A percentile compares a stretch with the other conserved stretches of the same genome.
These are phyloP conservation scores for Tolypocladium pustulatum DNA, from an alignment of 2,329 filamentous ascomycete species.

Conservation along the genomic window DNA sequence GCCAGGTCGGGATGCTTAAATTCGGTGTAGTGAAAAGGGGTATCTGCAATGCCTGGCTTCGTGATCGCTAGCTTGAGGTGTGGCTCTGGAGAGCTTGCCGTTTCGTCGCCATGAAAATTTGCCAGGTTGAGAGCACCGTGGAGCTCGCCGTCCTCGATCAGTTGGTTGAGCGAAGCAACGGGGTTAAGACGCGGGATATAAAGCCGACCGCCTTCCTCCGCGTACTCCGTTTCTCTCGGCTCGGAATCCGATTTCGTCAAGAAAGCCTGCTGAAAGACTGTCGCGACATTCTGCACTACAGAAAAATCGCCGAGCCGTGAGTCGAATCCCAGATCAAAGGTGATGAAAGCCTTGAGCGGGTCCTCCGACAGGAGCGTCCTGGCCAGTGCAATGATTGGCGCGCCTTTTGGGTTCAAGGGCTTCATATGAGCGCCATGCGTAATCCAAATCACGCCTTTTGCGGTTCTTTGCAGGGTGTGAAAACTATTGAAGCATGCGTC, in stretches of 20 bases:
- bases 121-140: conserved; percentile 3
- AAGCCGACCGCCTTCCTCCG: conserved; percentile 23
- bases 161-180: conserved; percentile 26
- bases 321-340: conserved; percentile 26
- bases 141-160: conserved; percentile 27
- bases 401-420: conserved; percentile 21
- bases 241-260: conserved; percentile 3
- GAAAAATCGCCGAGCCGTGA: conserved; percentile 9
- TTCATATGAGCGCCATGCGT: conserved; percentile 30
- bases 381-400: conserved; percentile 33
- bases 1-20: conserved; percentile 10
- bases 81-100: background rate
- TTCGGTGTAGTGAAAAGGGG: conserved; percentile 14
- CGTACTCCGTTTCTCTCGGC: conserved; percentile 32
- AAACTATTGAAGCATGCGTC: conserved; percentile 28
- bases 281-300: conserved; percentile 11
- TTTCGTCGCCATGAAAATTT: conserved; percentile 8
- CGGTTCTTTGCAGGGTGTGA: conserved; percentile 23
- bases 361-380: conserved; percentile 40
- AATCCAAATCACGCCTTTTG: conserved; percentile 36
- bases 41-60: conserved; percentile 14
- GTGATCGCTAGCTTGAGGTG: conserved; percentile 14
- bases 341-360: conserved; percentile 28
- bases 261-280: conserved; percentile 15
- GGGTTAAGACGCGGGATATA: conserved; percentile 35